These are phyloP conservation scores for Fusarium gaditjirri DNA, from an alignment of 2,329 filamentous ascomycete species.

Conservation along the genomic window DNA sequence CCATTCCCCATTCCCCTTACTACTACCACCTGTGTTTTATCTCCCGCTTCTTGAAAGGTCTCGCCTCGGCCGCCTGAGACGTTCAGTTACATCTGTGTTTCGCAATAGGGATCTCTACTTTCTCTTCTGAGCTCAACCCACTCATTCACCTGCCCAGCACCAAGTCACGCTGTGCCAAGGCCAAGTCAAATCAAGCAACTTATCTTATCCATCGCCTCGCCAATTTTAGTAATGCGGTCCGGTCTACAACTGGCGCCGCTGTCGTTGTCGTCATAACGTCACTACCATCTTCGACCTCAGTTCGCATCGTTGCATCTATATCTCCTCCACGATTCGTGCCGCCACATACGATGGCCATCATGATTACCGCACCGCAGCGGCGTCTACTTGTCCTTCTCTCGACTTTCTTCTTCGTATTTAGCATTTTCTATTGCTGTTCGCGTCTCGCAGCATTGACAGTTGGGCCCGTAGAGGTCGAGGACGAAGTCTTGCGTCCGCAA, in stretches of 20 bases:
- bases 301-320: neutral
- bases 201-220: neutral
- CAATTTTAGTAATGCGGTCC: slow-evolving; percentile 13
- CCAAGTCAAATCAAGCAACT: neutral
- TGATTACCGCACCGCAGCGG: slow-evolving; percentile 44
- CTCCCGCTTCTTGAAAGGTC: neutral
- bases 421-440: slow-evolving; percentile 49
- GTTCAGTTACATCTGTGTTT: neutral
- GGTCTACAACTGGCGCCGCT: slow-evolving; percentile 1
- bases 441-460: slow-evolving; percentile 46
- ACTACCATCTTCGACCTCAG: neutral
- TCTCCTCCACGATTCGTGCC: slow-evolving; percentile 9
- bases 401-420: slow-evolving; percentile 49
- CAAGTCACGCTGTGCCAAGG: neutral
- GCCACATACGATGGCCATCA: slow-evolving; percentile 30
- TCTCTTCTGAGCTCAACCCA: neutral
- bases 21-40: neutral
- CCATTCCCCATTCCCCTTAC: neutral
- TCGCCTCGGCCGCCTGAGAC: slow-evolving; percentile 12
- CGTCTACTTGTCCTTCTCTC: slow-evolving; percentile 47
- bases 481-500: slow-evolving; percentile 8
- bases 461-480: slow-evolving; percentile 11
- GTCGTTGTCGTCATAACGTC: slow-evolving; percentile 27
- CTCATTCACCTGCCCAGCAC: neutral
- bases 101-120: neutral